phyloP scores from a whole-genome alignment of 345 rosid species.

The Tarenaya hassleriana region DNA sequence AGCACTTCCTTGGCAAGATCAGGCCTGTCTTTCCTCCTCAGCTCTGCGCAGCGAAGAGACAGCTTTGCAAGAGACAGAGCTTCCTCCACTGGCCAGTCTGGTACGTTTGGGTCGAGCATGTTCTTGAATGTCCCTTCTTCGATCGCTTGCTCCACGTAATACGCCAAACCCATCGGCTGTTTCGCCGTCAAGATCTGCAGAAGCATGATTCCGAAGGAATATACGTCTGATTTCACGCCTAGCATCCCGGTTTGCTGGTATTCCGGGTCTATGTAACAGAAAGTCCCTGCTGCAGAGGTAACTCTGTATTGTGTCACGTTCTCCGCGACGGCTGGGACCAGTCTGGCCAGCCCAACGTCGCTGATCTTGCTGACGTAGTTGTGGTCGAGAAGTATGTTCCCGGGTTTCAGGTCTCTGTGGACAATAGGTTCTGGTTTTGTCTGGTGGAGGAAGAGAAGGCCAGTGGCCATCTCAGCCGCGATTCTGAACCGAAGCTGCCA shows the following conservation, averaged over 20 bases:
- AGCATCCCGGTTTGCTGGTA: slow-evolving; percentile 95
- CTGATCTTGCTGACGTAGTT: slow-evolving; percentile 76
- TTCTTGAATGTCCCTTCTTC: slow-evolving; percentile 46
- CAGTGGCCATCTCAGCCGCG: slow-evolving; percentile 80
- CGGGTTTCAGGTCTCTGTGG: slow-evolving; percentile 93
- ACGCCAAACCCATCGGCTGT: slow-evolving; percentile 81
- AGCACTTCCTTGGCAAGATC: slow-evolving; percentile 66
- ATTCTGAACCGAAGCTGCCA: slow-evolving; percentile 90
- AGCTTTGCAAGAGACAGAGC: slow-evolving; percentile 48
- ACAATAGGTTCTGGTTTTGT: slow-evolving; percentile 90
- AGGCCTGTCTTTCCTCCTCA: slow-evolving; percentile 87
- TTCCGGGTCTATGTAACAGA: slow-evolving; percentile 93
- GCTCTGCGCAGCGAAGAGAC: slow-evolving; percentile 61
- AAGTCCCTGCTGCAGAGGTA: slow-evolving; percentile 89
- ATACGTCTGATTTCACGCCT: slow-evolving; percentile 82
- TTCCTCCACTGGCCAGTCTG: slow-evolving; percentile 82
- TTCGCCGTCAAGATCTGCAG: slow-evolving; percentile 71
- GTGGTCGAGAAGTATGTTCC: slow-evolving; percentile 68
- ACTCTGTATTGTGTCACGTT: slow-evolving; percentile 64
- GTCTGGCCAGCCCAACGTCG: slow-evolving; percentile 83
- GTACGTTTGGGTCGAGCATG: slow-evolving; percentile 64
- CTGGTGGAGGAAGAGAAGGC: slow-evolving; percentile 85
- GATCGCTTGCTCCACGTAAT: slow-evolving; percentile 44
- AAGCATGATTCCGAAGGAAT: slow-evolving; percentile 77
- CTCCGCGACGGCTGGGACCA: slow-evolving; percentile 80